Conservation (phyloP, 768 basidiomycete genomes). For the Agaricus subrufescens region DNA sequence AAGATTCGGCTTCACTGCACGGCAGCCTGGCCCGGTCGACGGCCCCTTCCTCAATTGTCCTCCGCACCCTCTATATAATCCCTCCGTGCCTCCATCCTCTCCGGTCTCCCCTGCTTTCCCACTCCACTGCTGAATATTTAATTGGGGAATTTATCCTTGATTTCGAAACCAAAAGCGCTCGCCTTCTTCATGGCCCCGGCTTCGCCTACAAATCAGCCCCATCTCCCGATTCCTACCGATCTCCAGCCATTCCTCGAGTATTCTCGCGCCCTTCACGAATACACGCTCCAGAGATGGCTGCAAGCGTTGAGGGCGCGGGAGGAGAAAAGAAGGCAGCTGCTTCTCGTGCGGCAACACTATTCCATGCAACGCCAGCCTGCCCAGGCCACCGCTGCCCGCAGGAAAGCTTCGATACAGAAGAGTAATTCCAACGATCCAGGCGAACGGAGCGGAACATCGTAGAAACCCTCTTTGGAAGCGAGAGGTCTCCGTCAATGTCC, state of each 20-base stretch:
- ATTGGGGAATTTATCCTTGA: not conserved
- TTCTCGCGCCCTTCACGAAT: constrained; percentile 61
- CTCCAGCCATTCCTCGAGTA: constrained; percentile 40
- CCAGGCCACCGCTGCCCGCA: not conserved
- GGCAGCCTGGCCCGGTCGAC: constrained; percentile 19
- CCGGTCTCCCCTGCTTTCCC: not conserved
- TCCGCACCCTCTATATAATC: constrained; percentile 7
- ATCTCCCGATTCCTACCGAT: constrained; percentile 16
- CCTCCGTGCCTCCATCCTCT: not conserved
- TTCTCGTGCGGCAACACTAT: constrained; percentile 21
- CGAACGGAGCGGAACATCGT: too few species aligned
- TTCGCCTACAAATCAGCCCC: constrained; percentile 4
- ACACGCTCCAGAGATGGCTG: constrained; percentile 63
- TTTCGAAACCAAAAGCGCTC: not conserved
- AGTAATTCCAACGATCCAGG: not conserved
- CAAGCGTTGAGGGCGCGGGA: constrained; percentile 59
- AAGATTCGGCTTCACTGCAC: constrained; percentile 12
- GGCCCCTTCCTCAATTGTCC: not conserved
- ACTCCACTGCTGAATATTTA: not conserved
- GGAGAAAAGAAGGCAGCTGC: constrained; percentile 46
- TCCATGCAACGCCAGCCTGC: constrained; percentile 1
- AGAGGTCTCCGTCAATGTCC: too few species aligned
- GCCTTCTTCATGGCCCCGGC: constrained; percentile 10
- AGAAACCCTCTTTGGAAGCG: too few species aligned
- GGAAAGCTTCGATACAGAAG: not conserved